Percentiles rank a stretch among this genome's conserved stretches.
phyloP scores from a whole-genome alignment of 352 stramenopile genomes.

The Pythium rishiriense region DNA sequence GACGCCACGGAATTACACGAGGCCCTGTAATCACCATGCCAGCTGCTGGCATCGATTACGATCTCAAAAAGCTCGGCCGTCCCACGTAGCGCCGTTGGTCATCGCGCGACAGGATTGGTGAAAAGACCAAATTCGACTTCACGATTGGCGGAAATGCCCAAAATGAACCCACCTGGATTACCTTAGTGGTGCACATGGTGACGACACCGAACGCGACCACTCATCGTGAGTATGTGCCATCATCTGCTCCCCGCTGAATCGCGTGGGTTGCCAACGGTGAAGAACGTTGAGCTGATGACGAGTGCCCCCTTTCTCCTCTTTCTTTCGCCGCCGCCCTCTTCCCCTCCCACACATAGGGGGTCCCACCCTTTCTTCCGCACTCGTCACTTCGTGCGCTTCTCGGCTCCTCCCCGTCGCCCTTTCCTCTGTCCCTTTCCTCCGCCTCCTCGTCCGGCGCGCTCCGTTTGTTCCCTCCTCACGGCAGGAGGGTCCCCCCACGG shows the following conservation, averaged over 20 bases:
- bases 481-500: neutral
- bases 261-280: neutral
- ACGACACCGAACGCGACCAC: conserved; percentile 24
- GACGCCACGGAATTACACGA: neutral
- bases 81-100: neutral
- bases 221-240: conserved; percentile 17
- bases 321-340: neutral
- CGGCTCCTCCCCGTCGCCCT: neutral
- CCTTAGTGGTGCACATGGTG: conserved; percentile 31
- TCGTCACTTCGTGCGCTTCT: conserved; percentile 9
- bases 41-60: conserved; percentile 10
- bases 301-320: conserved; percentile 12
- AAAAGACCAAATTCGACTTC: neutral
- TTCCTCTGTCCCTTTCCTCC: neutral
- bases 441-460: neutral
- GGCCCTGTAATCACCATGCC: neutral
- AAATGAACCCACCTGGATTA: conserved; percentile 12
- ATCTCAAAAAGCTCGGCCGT: neutral
- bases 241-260: neutral
- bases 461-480: neutral
- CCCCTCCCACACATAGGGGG: neutral
- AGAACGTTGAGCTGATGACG: conserved; percentile 23
- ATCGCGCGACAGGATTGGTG: neutral
- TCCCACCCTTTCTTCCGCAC: conserved; percentile 1
- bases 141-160: conserved; percentile 12